These are phyloP conservation scores for Carnegiea gigantea DNA, from an alignment of 179 eudicot genomes.

Conservation along the genomic window DNA sequence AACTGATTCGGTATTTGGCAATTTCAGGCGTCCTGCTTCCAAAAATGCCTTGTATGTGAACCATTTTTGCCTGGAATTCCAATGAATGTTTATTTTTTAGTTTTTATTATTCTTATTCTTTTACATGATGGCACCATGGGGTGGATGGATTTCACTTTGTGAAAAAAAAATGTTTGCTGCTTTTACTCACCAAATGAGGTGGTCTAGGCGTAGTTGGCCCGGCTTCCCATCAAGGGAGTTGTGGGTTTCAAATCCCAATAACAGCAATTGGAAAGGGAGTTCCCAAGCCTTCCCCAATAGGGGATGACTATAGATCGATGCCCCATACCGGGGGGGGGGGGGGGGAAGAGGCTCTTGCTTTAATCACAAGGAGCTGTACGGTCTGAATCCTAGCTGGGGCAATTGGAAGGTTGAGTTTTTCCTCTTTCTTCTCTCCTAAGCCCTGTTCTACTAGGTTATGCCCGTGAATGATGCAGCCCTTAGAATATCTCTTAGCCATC, in stretches of 20 bases:
- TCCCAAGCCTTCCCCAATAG: too few relatives aligned
- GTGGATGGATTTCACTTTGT: neutral
- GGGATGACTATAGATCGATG: too few relatives aligned
- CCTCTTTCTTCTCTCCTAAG: neutral
- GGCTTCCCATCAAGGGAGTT: neutral
- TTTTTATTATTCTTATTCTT: too few relatives aligned
- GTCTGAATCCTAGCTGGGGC: neutral
- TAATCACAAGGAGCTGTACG: too few relatives aligned
- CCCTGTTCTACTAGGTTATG: neutral
- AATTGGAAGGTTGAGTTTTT: neutral
- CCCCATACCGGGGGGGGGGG: too few relatives aligned
- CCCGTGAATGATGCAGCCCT: neutral
- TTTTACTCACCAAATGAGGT: neutral
- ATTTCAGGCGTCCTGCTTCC: constrained; percentile 57
- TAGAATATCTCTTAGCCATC: neutral
- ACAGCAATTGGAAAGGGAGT: too few relatives aligned
- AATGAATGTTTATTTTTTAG: neutral
- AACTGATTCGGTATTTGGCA: constrained; percentile 57
- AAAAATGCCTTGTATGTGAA: constrained; percentile 48
- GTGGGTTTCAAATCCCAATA: neutral
- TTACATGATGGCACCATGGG: neutral
- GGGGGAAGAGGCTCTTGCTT: too few relatives aligned
- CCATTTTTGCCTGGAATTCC: constrained; percentile 8
- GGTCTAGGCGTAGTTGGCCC: neutral
- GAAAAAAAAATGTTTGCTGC: neutral